A percentile compares a stretch with the other conserved stretches of the same genome.
Evolutionary conservation across 2,329 filamentous ascomycete species (phyloP).

Genomic region (Botrytis medusae): DNA sequence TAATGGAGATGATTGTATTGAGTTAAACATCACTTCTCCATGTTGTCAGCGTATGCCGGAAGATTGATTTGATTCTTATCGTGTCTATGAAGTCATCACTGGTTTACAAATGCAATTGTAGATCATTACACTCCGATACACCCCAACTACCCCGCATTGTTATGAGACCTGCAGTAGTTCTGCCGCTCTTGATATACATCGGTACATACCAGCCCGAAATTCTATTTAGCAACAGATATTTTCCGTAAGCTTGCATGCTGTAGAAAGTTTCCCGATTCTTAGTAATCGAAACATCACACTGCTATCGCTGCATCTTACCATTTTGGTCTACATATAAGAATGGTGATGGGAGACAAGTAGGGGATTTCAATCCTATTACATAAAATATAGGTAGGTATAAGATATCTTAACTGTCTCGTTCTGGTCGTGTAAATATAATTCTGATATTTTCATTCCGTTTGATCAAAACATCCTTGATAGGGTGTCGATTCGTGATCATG

Average conservation of each 20-base stretch:
- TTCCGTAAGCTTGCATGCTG: neutral
- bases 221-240: neutral
- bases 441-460: neutral
- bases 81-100: neutral
- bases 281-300: neutral
- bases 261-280: neutral
- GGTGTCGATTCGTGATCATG: neutral
- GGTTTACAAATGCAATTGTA: neutral
- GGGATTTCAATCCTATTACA: neutral
- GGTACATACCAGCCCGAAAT: conserved; percentile 3
- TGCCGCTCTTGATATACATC: neutral
- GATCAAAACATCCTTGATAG: neutral
- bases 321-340: neutral
- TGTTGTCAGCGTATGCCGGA: neutral
- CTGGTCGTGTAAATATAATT: neutral
- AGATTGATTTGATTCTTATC: neutral
- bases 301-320: neutral
- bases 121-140: neutral
- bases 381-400: neutral
- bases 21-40: no score
- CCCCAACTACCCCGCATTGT: conserved; percentile 4
- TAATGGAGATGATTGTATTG: neutral
- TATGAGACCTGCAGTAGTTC: neutral
- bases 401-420: neutral
- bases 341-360: neutral